A percentile compares a stretch with the other conserved stretches of the same genome.
Evolutionary conservation across 1,284 basidiomycete genomes (phyloP).

Genomic region (Microbotryomycetes sp.): DNA sequence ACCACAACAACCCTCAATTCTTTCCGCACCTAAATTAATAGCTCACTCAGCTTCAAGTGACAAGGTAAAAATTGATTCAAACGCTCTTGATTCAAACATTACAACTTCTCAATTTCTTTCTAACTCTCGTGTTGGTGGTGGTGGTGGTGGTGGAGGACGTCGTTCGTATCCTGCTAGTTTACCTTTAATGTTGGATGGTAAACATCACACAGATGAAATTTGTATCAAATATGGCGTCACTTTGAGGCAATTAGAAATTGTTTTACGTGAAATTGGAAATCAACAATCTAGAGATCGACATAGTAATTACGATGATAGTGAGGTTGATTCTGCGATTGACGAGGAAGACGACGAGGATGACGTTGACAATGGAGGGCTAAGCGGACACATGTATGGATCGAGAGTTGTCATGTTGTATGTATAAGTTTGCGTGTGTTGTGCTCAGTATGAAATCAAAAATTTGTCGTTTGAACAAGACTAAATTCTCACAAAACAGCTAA

Average conservation of each 20-base stretch:
- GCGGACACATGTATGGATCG: conserved; percentile 9
- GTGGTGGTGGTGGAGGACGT: background rate
- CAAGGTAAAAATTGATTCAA: background rate
- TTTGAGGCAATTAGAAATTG: conserved; percentile 20
- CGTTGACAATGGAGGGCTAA: no score
- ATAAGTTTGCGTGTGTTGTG: conserved; percentile 1
- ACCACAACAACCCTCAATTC: background rate
- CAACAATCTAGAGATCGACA: background rate
- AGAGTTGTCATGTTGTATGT: conserved; percentile 24
- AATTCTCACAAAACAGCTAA: background rate
- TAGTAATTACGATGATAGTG: background rate
- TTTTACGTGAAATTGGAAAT: conserved; percentile 18
- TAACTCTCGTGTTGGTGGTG: background rate
- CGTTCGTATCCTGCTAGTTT: conserved; percentile 27
- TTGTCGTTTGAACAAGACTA: no score
- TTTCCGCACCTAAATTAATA: background rate
- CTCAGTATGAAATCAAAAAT: no score
- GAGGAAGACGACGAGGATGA: background rate
- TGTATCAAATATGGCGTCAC: conserved; percentile 25
- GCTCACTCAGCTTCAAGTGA: background rate
- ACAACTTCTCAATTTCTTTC: background rate
- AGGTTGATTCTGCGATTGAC: background rate
- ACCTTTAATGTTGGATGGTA: conserved; percentile 32
- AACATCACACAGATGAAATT: conserved; percentile 36
- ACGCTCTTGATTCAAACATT: background rate